Base-by-base conservation (phyloP, 2,329 filamentous ascomycete species). In the Lasiodiplodia theobromae region DNA sequence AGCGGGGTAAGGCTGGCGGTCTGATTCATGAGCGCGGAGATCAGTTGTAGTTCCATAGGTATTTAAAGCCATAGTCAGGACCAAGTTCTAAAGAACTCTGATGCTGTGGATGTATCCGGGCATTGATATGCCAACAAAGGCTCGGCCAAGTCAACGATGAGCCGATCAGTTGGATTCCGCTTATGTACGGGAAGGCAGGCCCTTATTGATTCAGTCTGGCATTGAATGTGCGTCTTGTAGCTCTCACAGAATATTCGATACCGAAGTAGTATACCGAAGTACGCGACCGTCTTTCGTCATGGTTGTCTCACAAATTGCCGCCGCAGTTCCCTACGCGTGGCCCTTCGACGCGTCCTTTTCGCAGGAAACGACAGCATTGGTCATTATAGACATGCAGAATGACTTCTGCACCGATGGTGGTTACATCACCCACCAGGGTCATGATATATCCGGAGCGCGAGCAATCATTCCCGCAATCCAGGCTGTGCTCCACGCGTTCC, bases 401-500 rank as follows among this genome's bases (percentile, higher is more conserved):
- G 73, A 75, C 58, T 74, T 84, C 75, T 82, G 82, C 73, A 78
- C 82, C 51, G 72, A 79, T 8, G 79, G 77, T 67, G 85, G 85
- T 68, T 87, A 87, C 72, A 81, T 86, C 64, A 77, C 77, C 6
- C 71, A 80, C 49, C 84, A 86, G 76, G 82, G 82, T 70, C 83
- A 83, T 73, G 75, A 81, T 21, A 77, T 83, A 60, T 70, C 74
- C 0, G 74, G 77, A 10, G 80, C 81, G 49, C 77, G 79, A 10
- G 71, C 78, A 18, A 80, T 87, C 37, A 83, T 86, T 23, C 84
- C 83, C 0, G 76, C 74, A 3, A 74, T 85, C 54, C 72, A 76
- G 28, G 71, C 71, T 1, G 78, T 85, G 11, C 81, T 87, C 1
- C 71, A 73, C 4, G 71, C 76, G 0, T 85, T 82, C 68, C 83